These are phyloP conservation scores for Mycena belliarum DNA, from an alignment of 768 basidiomycete species.

Conservation along the genomic window DNA sequence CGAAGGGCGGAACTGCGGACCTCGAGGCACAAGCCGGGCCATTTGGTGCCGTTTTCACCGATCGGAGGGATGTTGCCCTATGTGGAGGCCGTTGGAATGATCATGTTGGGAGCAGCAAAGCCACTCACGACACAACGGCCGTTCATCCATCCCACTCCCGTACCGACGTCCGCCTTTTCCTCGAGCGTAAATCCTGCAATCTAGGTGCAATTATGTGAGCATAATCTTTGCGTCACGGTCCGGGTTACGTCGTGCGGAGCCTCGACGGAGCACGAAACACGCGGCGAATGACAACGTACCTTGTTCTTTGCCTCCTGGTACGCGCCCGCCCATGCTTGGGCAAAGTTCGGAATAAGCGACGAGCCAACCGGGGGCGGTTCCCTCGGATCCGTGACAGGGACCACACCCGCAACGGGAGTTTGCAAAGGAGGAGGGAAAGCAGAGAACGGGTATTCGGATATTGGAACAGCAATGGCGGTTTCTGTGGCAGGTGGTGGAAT, in stretches of 20 bases:
- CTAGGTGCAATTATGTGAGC: constrained; percentile 26
- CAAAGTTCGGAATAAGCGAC: constrained; percentile 45
- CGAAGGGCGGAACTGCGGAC: constrained; percentile 28
- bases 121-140: constrained; percentile 67
- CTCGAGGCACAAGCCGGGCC: constrained; percentile 74
- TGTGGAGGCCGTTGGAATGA: not conserved
- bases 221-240: not conserved
- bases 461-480: constrained; percentile 33
- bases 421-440: constrained; percentile 65
- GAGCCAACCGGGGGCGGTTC: constrained; percentile 54
- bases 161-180: constrained; percentile 64
- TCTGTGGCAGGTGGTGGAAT: constrained; percentile 5
- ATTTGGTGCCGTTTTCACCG: constrained; percentile 43
- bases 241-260: not conserved
- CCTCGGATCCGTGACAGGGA: constrained; percentile 54
- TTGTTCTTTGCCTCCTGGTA: constrained; percentile 57
- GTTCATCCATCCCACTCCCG: constrained; percentile 65
- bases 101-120: not conserved
- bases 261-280: not conserved
- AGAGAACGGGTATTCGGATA: constrained; percentile 48
- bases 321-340: constrained; percentile 59
- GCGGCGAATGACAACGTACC: constrained; percentile 46
- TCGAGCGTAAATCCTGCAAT: constrained; percentile 54
- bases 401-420: constrained; percentile 51
- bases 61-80: constrained; percentile 62